These are phyloP conservation scores for Volvox reticuliferus DNA, from an alignment of 139 green algal genomes.

Conservation along the genomic window DNA sequence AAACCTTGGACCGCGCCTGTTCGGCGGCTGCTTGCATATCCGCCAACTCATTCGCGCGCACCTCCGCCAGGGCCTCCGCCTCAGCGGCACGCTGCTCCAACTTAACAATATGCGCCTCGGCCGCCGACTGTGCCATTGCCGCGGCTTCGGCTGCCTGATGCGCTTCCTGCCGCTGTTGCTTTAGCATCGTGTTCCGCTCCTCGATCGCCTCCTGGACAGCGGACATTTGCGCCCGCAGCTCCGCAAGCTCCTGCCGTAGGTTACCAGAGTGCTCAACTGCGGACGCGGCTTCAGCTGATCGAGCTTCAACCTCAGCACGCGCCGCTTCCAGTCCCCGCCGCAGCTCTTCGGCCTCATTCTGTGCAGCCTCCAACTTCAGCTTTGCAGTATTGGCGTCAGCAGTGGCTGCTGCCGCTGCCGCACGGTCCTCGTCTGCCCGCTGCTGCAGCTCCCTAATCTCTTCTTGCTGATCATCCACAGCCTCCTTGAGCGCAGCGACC, in stretches of 20 bases:
- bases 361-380: not conserved
- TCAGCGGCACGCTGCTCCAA: not conserved
- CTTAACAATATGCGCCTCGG: not conserved
- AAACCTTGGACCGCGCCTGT: not conserved
- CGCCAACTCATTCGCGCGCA: not conserved
- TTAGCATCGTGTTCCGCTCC: not conserved
- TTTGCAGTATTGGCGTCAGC: not conserved
- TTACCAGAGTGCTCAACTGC: not conserved
- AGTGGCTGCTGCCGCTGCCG: not conserved
- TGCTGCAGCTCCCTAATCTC: not conserved
- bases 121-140: not conserved
- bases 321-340: not conserved
- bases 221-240: not conserved
- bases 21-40: not conserved
- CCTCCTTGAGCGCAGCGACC: conserved; percentile 36
- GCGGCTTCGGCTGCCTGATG: not conserved
- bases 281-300: not conserved
- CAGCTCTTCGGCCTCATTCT: not conserved
- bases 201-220: not conserved
- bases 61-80: not conserved
- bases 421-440: not conserved
- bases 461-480: conserved; percentile 14
- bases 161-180: not conserved
- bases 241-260: not conserved
- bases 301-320: not conserved